Base-by-base conservation (phyloP, 805 yeast genomes). In the Candida namnaoensis region DNA sequence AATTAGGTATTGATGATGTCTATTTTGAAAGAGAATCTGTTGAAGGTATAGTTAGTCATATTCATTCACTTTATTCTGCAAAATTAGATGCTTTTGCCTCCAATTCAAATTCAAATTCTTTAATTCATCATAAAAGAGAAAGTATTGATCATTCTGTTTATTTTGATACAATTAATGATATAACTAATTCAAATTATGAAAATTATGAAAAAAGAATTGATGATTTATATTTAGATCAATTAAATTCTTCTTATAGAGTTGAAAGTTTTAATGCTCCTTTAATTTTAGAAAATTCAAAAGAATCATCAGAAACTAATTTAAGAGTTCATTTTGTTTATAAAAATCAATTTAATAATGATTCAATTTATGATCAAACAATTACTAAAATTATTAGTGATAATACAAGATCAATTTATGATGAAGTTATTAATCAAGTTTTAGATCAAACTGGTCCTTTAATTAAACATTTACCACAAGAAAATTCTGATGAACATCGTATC, bases 371-470 rank as follows among this genome's bases (percentile, higher is more conserved):
- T 63, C 64, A 66, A 47, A 78, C 87, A 8, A 90, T 91, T 66
- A 69, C 76, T 59, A 77, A 79, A 47, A 84, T 84, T 51, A 87
- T 93, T 37, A 76, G 95, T 5, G 67, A 66, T 23, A 87, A 86
- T 61, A 91, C 96, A 38, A 88, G 86, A 62, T 63, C 69, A 43
- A 68, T 88, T 38, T 91, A 91, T 62, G 74, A 82, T 40, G 79
- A 78, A 38, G 73, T 91, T 44, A 78, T 90, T 58, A 61, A 69
- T 38, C 76, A 80, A 53, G 88, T 81, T n/a, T 69, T 74, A 42
- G 66, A 68, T 45, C 78, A 91, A 47, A 81, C 88, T 40, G 98
- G 98, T 43, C 97, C 98, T 15, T 95, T 88, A 26, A 88, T 93
- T 55, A 90, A 82, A 64, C 86, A 88, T 57, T 82, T 80, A 53